Evolutionary conservation across 2,329 filamentous ascomycete species (phyloP), one percentile per base, ranked within the genome.

Genomic region (Escovopsis sp.): DNA sequence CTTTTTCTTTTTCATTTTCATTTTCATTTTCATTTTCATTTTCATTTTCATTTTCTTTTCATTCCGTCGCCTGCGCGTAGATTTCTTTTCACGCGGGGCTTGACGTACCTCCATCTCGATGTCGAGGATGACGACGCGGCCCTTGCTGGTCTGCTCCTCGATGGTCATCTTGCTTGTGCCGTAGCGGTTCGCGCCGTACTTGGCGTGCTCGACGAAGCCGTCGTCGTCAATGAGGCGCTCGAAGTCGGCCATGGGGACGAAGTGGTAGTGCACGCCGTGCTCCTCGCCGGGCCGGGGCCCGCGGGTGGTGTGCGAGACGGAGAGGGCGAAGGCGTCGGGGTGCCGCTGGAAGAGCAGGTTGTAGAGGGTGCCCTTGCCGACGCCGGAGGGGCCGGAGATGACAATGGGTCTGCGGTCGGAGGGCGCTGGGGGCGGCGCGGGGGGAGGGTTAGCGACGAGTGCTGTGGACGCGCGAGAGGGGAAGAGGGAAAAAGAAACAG

Each of bases 31-130:
- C 18, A 35, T 11, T 9, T 45, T 39, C 40, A 37, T 15, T 11
- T n/a, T 5, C 33, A n/a, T 18, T 26, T 6, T 11, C 6, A 19
- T 19, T 23, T 9, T 34, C 5, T 15, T 3, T 19, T 6, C 32
- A 3, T 11, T 41, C 9, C 9, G 4, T 8, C 3, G 4, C 19
- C n/a, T 12, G 10, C 6, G 32, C 10, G 12, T 15, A 15, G 15
- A 15, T 15, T 15, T 15, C 15, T 15, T 15, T 15, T 15, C 15
- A 15, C 15, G 15, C 15, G 15, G 15, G 15, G 15, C 15, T 15
- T 15, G 15, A 15, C 65, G 32, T 59, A 82, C 80, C 75, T 94
- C 87, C 85, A 95, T 94, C 71, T 95, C 89, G 58, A 95, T 96
- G 60, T 96, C 89, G 51, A 95, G 67, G 39, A 95, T 78, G 47